Conservation (phyloP, 257 asterid genomes). For the Salvia splendens region DNA sequence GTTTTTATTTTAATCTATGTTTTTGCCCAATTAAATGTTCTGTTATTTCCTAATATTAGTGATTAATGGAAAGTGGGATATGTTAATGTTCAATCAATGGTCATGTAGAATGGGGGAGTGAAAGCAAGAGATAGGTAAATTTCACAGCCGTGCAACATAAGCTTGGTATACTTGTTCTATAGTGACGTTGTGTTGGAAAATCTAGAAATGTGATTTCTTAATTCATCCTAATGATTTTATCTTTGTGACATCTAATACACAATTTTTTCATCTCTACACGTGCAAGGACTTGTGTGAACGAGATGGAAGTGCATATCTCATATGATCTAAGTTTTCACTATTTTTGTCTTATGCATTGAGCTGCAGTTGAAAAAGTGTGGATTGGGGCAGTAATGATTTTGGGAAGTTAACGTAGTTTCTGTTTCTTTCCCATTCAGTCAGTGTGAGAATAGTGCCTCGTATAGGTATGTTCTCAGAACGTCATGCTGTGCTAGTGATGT, state of each 20-base stretch:
- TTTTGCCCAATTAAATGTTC: conserved; percentile 24
- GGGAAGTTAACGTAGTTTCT: neutral
- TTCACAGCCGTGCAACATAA: neutral
- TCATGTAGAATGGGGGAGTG: conserved; percentile 7
- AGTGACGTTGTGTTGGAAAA: neutral
- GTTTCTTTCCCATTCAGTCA: neutral
- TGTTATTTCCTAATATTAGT: conserved; percentile 16
- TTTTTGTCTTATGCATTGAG: conserved; percentile 6
- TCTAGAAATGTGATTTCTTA: conserved; percentile 1
- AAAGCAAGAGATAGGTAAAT: neutral
- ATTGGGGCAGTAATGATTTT: neutral
- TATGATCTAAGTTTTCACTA: conserved; percentile 14
- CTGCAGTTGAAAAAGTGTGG: conserved; percentile 12
- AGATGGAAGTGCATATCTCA: conserved; percentile 23
- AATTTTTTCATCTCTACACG: conserved; percentile 16
- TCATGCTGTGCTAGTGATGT: conserved; percentile 6
- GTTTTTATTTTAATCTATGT: neutral
- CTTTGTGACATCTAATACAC: conserved; percentile 4
- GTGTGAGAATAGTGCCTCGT: neutral
- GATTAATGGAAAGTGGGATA: neutral
- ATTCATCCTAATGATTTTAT: neutral
- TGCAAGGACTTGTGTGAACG: conserved; percentile 13
- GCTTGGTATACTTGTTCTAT: neutral
- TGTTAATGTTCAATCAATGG: conserved; percentile 6
- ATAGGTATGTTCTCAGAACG: neutral